Base-by-base conservation (phyloP, 441 rosid genomes). In the Jatropha podagrica region DNA sequence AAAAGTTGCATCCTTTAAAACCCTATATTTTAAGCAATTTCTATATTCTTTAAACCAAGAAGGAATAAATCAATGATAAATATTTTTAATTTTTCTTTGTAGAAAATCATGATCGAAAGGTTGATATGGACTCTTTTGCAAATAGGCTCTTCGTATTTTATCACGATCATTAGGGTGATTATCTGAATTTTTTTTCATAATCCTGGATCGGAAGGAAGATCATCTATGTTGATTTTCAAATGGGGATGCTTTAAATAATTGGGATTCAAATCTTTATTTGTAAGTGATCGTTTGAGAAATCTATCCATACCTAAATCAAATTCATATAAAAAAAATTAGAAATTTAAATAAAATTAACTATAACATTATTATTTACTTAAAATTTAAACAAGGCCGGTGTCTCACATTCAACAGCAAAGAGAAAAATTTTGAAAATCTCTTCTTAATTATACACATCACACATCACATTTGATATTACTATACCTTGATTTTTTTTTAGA, bases 101-200 rank as follows among this genome's bases (percentile, higher is more conserved):
- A 54, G 68, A 60, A 71, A 80, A 27, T 17, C 11, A 12, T 68
- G n/a, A 5, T 62, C 13, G 5, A 14, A 12, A 13, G 63, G 69
- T 81, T 77, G 69, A 56, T 49, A 68, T 12, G 76, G 23, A 7
- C 60, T 40, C 56, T 69, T 73, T 69, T 66, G 52, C 51, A 48
- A 59, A 32, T 56, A 69, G 0, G 40, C 13, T 60, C 54, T 77
- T 69, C 26, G 3, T 27, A 52, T 20, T 4, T 60, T 27, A 48
- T 77, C 77, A 15, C 3, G 51, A 56, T 26, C 46, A 75, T 75
- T 75, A 32, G 17, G 46, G 42, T 56, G 52, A 74, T 65, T 65
- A 65, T 20, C 0, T 20, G 4, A 74, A 52, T 12, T 18, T 75
- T 44, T 14, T 10, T 51, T 4, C 67, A 5, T 48, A 65, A 20